Evolutionary conservation across 192 early-diverging fungal genomes (phyloP).

Genomic region (Coemansia biformis): DNA sequence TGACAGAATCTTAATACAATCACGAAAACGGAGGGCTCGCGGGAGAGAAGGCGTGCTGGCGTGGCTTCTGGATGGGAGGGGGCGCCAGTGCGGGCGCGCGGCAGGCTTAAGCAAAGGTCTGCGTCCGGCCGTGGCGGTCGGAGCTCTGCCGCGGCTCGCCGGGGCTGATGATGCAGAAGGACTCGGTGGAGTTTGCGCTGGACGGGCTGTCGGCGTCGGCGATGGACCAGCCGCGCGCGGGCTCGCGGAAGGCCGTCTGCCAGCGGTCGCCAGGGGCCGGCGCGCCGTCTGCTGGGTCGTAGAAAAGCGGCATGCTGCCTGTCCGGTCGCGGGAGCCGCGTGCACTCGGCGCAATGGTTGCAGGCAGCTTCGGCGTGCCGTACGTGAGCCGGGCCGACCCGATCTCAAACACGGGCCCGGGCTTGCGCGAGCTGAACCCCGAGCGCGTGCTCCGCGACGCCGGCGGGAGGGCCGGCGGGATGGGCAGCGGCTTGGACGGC

Average conservation of each 20-base stretch:
- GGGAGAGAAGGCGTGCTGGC: no score
- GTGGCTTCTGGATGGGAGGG: no score
- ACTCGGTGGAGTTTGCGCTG: conserved; percentile 34
- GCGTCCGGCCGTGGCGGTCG: conserved; percentile 5
- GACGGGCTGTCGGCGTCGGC: conserved; percentile 13
- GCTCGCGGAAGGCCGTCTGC: conserved; percentile 1
- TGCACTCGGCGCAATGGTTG: background rate
- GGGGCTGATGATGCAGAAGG: conserved; percentile 37
- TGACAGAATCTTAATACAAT: no score
- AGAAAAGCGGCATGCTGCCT: conserved; percentile 11
- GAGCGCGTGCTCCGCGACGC: conserved; percentile 8
- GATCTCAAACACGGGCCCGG: conserved; percentile 39
- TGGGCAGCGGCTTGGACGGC: conserved; percentile 28
- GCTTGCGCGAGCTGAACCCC: conserved; percentile 18
- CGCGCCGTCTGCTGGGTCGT: background rate
- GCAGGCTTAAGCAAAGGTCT: conserved; percentile 1
- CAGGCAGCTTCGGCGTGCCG: conserved; percentile 2
- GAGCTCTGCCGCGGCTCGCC: conserved; percentile 15
- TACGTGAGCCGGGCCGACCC: conserved; percentile 41
- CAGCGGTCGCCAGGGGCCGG: conserved; percentile 8
- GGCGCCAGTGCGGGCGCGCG: no score
- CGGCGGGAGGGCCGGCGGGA: no score
- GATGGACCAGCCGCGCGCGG: conserved; percentile 20
- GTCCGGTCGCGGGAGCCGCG: no score
- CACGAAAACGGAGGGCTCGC: no score